Percentiles rank a stretch among this genome's conserved stretches.
Conservation (phyloP, 805 yeast genomes). For the Metschnikowia dekortorum region DNA sequence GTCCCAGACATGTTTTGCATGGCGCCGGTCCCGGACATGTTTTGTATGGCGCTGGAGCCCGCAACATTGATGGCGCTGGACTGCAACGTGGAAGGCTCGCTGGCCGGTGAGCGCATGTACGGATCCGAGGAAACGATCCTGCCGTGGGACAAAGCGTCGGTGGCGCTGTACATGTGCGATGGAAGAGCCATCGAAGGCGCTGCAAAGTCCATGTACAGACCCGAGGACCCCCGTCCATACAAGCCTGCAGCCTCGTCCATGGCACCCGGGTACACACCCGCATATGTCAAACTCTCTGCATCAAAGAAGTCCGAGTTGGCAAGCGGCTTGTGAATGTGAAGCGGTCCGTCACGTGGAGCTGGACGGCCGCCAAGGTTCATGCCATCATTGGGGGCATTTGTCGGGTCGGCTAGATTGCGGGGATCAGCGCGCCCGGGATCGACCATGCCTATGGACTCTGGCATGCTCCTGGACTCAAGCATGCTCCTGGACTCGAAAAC, state of each 20-base stretch:
- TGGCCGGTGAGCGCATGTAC: neutral
- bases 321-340: too few relatives aligned
- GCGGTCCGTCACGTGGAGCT: too few relatives aligned
- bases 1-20: too few relatives aligned
- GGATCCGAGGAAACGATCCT: neutral
- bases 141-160: neutral
- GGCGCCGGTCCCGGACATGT: too few relatives aligned
- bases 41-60: neutral
- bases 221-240: neutral
- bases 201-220: neutral
- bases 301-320: too few relatives aligned
- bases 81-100: neutral
- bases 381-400: too few relatives aligned
- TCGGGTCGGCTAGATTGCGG: too few relatives aligned
- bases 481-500: too few relatives aligned
- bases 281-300: neutral
- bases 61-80: neutral
- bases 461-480: too few relatives aligned
- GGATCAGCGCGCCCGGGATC: too few relatives aligned
- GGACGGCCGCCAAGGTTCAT: too few relatives aligned
- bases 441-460: too few relatives aligned
- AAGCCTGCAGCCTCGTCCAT: neutral
- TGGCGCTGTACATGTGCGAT: neutral
- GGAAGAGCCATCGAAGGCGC: neutral
- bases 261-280: neutral